Percentiles rank a stretch among this genome's conserved stretches.
Evolutionary conservation across 176 grass and related monocot species (phyloP).

Genomic region (Echinochloa phyllopogon): DNA sequence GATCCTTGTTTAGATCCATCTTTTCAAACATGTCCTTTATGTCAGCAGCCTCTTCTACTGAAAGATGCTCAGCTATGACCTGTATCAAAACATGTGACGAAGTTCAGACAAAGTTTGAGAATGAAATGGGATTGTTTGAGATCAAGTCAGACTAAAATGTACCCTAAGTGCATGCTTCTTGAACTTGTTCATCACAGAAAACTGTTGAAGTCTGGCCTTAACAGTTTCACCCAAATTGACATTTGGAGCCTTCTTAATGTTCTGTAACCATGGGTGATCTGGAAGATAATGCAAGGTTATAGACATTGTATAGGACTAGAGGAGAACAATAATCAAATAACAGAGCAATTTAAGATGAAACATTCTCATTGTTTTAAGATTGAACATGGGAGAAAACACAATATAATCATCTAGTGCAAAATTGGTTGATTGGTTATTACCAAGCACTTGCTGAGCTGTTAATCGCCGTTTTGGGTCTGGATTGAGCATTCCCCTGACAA

Average conservation of each 20-base stretch:
- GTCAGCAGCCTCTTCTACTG: conserved; percentile 85
- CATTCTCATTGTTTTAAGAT: conserved; percentile 4
- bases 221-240: conserved; percentile 94
- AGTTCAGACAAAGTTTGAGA: conserved; percentile 33
- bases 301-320: not conserved
- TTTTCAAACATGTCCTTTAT: conserved; percentile 93
- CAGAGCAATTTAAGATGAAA: not conserved
- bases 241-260: conserved; percentile 94
- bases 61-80: conserved; percentile 93
- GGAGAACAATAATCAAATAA: not conserved
- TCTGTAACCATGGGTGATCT: conserved; percentile 94
- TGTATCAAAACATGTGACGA: conserved; percentile 38
- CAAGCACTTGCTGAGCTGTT: conserved; percentile 88
- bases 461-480: conserved; percentile 73
- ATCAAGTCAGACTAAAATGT: conserved; percentile 45
- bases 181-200: conserved; percentile 97
- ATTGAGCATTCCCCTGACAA: conserved; percentile 83
- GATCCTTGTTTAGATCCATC: conserved; percentile 83
- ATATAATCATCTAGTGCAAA: not conserved
- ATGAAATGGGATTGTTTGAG: conserved; percentile 19
- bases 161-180: conserved; percentile 93
- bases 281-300: conserved; percentile 42
- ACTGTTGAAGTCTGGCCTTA: conserved; percentile 90
- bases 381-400: conserved; percentile 23
- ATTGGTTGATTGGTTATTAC: conserved; percentile 54